phyloP scores from a whole-genome alignment of 163 green algal genomes.

The Chlamydomonas reinhardtii region DNA sequence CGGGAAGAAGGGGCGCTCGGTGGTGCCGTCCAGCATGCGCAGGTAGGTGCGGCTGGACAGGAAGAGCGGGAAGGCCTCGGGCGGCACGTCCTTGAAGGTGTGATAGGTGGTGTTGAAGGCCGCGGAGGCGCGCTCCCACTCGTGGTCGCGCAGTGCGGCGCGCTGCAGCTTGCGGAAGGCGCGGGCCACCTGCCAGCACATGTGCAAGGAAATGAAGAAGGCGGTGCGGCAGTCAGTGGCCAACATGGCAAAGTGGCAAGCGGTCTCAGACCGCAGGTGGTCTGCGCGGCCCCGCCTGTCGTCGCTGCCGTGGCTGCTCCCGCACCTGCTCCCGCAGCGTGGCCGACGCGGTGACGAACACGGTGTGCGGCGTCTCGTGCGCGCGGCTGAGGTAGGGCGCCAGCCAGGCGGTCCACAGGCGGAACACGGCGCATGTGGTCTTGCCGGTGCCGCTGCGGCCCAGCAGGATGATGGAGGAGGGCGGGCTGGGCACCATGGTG shows the following conservation, averaged over 20 bases:
- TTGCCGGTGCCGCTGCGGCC: conserved; percentile 81
- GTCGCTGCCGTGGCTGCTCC: too few species aligned
- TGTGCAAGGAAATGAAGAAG: too few species aligned
- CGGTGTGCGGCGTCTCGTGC: conserved; percentile 56
- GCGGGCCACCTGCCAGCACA: conserved; percentile 37
- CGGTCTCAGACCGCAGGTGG: too few species aligned
- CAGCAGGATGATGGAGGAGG: conserved; percentile 76
- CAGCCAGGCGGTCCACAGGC: conserved; percentile 47
- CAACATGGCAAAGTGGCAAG: too few species aligned
- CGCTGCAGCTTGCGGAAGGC: conserved; percentile 55
- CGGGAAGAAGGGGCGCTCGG: conserved; percentile 72
- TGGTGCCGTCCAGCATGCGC: conserved; percentile 72
- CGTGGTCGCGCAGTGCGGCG: conserved; percentile 25
- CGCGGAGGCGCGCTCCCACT: conserved; percentile 21
- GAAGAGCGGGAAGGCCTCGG: conserved; percentile 83
- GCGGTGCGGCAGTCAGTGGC: too few species aligned
- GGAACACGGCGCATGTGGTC: conserved; percentile 71
- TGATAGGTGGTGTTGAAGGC: conserved; percentile 33
- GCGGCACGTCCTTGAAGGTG: conserved; percentile 65
- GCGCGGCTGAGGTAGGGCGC: conserved; percentile 27
- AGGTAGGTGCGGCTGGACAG: conserved; percentile 63
- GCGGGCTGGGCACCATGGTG: conserved; percentile 63
- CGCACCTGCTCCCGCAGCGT: conserved; percentile 73
- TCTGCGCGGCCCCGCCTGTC: too few species aligned
- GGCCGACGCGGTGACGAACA: conserved; percentile 84